These are phyloP conservation scores for Rhamnella rubrinervis DNA, from an alignment of 331 rosid species.

Conservation along the genomic window DNA sequence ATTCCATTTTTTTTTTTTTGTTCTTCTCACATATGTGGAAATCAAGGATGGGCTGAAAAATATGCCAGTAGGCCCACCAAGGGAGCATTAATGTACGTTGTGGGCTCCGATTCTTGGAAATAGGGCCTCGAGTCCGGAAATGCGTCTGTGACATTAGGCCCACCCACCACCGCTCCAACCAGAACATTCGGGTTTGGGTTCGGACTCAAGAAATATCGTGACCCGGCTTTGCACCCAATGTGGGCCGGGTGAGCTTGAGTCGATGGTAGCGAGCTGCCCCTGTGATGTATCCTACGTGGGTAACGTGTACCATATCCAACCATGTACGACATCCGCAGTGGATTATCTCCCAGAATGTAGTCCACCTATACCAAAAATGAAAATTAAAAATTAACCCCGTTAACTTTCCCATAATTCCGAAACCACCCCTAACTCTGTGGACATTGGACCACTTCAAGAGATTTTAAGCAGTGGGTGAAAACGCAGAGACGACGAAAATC, in stretches of 20 bases:
- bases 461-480: not conserved
- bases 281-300: slow-evolving; percentile 89
- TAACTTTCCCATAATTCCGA: not conserved
- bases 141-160: slow-evolving; percentile 68
- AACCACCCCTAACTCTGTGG: not conserved
- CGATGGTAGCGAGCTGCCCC: slow-evolving; percentile 84
- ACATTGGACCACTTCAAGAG: not conserved
- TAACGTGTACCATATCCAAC: slow-evolving; percentile 87
- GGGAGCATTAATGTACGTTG: slow-evolving; percentile 82
- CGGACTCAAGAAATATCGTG: slow-evolving; percentile 59
- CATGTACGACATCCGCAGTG: slow-evolving; percentile 91
- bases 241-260: slow-evolving; percentile 66
- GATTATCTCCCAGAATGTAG: slow-evolving; percentile 90
- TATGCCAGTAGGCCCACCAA: slow-evolving; percentile 85
- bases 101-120: slow-evolving; percentile 92
- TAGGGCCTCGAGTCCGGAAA: slow-evolving; percentile 90
- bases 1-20: not conserved
- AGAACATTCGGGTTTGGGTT: slow-evolving; percentile 72
- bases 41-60: slow-evolving; percentile 77
- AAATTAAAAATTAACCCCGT: not conserved
- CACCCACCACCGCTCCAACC: slow-evolving; percentile 89
- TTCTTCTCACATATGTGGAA: not conserved
- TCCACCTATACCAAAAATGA: slow-evolving; percentile 57
- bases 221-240: slow-evolving; percentile 82
- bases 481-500: slow-evolving; percentile 31